Conservation (phyloP, 106 monocot genomes). For the Triglochin maritima region DNA sequence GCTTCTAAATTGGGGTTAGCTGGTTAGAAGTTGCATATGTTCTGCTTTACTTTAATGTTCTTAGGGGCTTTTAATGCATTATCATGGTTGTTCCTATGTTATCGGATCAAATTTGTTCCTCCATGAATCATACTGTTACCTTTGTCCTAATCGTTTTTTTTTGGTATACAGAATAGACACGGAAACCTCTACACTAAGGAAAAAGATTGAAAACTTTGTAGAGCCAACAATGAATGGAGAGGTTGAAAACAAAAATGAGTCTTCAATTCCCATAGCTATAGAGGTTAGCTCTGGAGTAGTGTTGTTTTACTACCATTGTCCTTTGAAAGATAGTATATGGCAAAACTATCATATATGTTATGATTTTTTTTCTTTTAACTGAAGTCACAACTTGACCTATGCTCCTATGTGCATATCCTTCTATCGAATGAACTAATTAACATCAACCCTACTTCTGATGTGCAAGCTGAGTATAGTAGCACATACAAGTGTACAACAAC, state of each 20-base stretch:
- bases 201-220: conserved; percentile 45
- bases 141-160: not conserved
- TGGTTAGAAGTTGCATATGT: too few relatives aligned
- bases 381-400: not conserved
- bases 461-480: too few relatives aligned
- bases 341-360: not conserved
- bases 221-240: conserved; percentile 18
- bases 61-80: too few relatives aligned
- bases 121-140: not conserved
- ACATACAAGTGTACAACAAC: too few relatives aligned
- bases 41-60: too few relatives aligned
- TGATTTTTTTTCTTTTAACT: not conserved
- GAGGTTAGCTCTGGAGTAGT: conserved; percentile 27
- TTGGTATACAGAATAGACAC: conserved; percentile 54
- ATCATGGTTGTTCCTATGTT: not conserved
- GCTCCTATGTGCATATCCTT: too few relatives aligned
- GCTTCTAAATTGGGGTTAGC: too few relatives aligned
- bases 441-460: too few relatives aligned
- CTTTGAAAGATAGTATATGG: too few relatives aligned
- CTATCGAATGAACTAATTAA: too few relatives aligned
- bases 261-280: conserved; percentile 20
- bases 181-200: conserved; percentile 40
- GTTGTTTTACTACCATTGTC: too few relatives aligned
- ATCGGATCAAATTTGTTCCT: not conserved
- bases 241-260: conserved; percentile 20